Evolutionary conservation across 331 rosid species (phyloP).

Genomic region (Malus hybrid): DNA sequence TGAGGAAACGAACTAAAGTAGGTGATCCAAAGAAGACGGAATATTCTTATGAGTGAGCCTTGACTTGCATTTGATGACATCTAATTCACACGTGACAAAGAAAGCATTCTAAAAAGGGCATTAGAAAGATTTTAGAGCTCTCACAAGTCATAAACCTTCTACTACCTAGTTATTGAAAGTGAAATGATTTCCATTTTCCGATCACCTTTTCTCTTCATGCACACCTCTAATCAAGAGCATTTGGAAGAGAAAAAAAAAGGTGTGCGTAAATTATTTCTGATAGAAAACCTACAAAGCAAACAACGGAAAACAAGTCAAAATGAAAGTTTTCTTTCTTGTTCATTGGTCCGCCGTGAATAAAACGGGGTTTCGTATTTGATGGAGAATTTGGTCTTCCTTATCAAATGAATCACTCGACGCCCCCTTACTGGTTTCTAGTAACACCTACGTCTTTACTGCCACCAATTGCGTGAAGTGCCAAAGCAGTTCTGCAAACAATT

Average conservation of each 20-base stretch:
- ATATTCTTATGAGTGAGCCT: too few species aligned
- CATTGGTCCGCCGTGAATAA: neutral
- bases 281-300: too few species aligned
- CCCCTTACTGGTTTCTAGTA: constrained; percentile 50
- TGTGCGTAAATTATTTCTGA: neutral
- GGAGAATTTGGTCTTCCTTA: constrained; percentile 32
- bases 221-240: neutral
- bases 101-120: too few species aligned
- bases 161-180: neutral
- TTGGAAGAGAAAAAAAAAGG: accelerated
- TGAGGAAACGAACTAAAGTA: too few species aligned
- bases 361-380: neutral
- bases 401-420: constrained; percentile 33
- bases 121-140: too few species aligned
- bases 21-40: too few species aligned
- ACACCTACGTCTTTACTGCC: constrained; percentile 51
- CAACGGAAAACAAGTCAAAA: neutral
- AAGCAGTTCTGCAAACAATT: constrained; percentile 32
- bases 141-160: neutral
- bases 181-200: too few species aligned
- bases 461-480: constrained; percentile 58
- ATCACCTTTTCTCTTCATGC: neutral
- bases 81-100: too few species aligned
- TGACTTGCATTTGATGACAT: neutral
- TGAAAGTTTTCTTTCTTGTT: neutral